Evolutionary conservation across 139 green algal species (phyloP).

Genomic region (Pycnococcus provasolii): DNA sequence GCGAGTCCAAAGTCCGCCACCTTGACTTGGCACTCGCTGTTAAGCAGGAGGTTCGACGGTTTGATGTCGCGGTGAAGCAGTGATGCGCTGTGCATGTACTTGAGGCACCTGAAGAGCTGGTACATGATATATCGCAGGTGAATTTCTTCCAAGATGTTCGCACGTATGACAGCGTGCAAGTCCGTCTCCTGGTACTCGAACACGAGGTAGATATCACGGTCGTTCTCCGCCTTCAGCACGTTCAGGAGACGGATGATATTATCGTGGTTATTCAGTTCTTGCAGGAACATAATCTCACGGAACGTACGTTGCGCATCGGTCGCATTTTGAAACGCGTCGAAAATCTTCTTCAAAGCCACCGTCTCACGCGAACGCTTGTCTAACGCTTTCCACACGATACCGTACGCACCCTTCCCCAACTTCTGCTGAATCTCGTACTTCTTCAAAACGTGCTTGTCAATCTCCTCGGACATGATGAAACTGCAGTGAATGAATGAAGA

Average conservation of each 20-base stretch:
- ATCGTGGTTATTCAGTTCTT: slow-evolving; percentile 83
- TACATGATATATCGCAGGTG: slow-evolving; percentile 99
- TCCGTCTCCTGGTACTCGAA: slow-evolving; percentile 88
- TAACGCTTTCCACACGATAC: slow-evolving; percentile 91
- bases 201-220: slow-evolving; percentile 88
- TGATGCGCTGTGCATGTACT: slow-evolving; percentile 93
- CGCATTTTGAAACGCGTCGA: slow-evolving; percentile 94
- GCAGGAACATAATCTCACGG: slow-evolving; percentile 96
- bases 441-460: slow-evolving; percentile 80
- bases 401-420: slow-evolving; percentile 93
- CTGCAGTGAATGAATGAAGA: too few species aligned
- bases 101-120: slow-evolving; percentile 90
- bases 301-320: slow-evolving; percentile 97
- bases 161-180: slow-evolving; percentile 60
- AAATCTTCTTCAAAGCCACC: slow-evolving; percentile 96
- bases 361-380: slow-evolving; percentile 72
- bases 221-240: slow-evolving; percentile 91
- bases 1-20: slow-evolving; percentile 92
- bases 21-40: slow-evolving; percentile 93
- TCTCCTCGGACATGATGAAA: slow-evolving; percentile 73
- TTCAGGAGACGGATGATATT: slow-evolving; percentile 92
- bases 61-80: slow-evolving; percentile 94
- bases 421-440: slow-evolving; percentile 91
- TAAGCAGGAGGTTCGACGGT: slow-evolving; percentile 95
- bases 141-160: slow-evolving; percentile 89